Evolutionary conservation across 2,329 filamentous ascomycete species (phyloP), one percentile per base, ranked within the genome.

Genomic region (Aspergillus sp.): DNA sequence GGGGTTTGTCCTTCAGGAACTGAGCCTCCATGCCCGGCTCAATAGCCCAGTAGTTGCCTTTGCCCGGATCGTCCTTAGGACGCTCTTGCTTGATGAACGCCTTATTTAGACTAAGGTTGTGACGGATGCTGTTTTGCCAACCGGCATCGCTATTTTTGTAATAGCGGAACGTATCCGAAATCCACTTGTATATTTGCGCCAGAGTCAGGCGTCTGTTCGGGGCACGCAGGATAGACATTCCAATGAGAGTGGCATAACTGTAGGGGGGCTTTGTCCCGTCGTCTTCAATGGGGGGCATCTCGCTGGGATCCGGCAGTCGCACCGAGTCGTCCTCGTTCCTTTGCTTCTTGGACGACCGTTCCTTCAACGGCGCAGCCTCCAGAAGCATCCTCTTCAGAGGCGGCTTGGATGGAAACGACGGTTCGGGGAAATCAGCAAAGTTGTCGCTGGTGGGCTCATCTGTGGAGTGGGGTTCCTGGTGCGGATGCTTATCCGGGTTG

Each of bases 101-200:
- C 75, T 97, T 97, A 79, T 96, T 95, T 42, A 99, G 79, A 67
- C 92, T 96, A 32, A 99, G 84, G 63, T 99, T 99, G 73, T 99
- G 94, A 32, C 94, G 88, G 70, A 99, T 99, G 76, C 94, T 97
- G 73, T 99, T 99, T 73, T 97, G 93, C 94, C 94, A 99, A 57
- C 94, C 93, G 10, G 89, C 85, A 64, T 96, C 91, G 51, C 86
- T 83, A 41, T 85, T 82, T 61, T 83, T 86, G 76, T 97, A 99
- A 73, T 93, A 96, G 4, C 83, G 86, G 69, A 89, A 97, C 16
- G 87, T 92, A 69, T 95, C 90, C n/a, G 90, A 95, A 64, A 99
- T 97, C 93, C 94, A 99, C 69, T 95, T 96, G 81, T 97, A 99
- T 62, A 99, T 99, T 71, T 96, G 91, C 22, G 91, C 86, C 16